Base-by-base conservation (phyloP, 192 early-diverging fungal genomes). In the Phycomyces nitens region DNA sequence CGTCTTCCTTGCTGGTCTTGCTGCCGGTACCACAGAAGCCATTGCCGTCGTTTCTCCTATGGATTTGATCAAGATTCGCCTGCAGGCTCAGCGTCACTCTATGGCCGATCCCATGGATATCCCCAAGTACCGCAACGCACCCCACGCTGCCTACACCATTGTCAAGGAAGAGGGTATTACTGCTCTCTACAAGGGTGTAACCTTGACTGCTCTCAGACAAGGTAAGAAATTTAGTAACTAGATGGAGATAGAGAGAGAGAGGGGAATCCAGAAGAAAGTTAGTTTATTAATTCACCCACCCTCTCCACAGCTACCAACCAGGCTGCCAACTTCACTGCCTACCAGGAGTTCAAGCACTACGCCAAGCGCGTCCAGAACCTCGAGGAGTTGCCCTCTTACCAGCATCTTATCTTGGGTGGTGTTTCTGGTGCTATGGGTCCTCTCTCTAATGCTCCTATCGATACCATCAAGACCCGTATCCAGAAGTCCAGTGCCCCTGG, bases 41-140 rank as follows among this genome's bases (percentile, higher is more conserved):
- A 87, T 99, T 4, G 57, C 92, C 20, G 95, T 97, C 42, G 96
- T 97, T 20, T 97, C 96, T 4, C 96, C 96, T 21, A 97, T 99
- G 96, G 96, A 99, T 60, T 93, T 99, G 23, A 90, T 99, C 80
- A 99, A 99, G 81, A 99, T 99, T 68, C 92, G 96, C 70, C 79
- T 99, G 59, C 96, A 99, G 54, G 93, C 94, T 0, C 94, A 97
- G 76, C 82, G 93, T 18, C 94, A 97, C 70, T 96, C 94, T 29
- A 95, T 94, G 82, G 84, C 94, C 14, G 96, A 99, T 77, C 96
- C 96, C 9, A 79, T 96, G 67, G 96, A 99, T 61, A 78, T 95
- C 22, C 94, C 95, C 26, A 97, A 96, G 83, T 99, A 99, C 80
- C 85, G 93, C 55, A 97, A 97, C 74, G 93, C 94, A 15, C 80